Conservation (phyloP, 495 filamentous ascomycete species). For the Aspergillus campestris region DNA sequence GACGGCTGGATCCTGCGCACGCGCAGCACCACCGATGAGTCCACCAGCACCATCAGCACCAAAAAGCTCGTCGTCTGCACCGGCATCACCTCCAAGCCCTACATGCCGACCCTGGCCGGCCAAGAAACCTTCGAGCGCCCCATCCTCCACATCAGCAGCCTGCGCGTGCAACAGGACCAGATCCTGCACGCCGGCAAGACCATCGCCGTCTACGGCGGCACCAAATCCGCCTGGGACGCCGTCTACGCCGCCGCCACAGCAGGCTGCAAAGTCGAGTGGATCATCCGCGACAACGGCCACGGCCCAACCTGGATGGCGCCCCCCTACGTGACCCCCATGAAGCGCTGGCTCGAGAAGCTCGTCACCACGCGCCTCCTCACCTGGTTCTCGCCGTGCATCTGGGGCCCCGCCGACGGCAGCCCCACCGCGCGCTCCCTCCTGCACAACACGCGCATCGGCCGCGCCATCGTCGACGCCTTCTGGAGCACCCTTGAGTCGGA, state of each 20-base stretch:
- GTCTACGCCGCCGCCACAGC: slow-evolving; percentile 58
- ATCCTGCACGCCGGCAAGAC: slow-evolving; percentile 25
- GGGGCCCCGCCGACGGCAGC: slow-evolving; percentile 48
- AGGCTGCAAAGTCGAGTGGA: slow-evolving; percentile 64
- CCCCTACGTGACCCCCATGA: slow-evolving; percentile 51
- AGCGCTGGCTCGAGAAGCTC: slow-evolving; percentile 56
- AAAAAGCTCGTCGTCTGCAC: slow-evolving; percentile 62
- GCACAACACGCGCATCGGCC: slow-evolving; percentile 59
- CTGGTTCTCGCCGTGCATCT: slow-evolving; percentile 59
- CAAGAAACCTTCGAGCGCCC: slow-evolving; percentile 44
- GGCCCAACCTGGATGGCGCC: slow-evolving; percentile 67
- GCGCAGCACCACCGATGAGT: slow-evolving; percentile 4
- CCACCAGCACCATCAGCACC: slow-evolving; percentile 26
- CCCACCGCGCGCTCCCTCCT: slow-evolving; percentile 42
- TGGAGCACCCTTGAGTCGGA: slow-evolving; percentile 56
- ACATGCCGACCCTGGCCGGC: slow-evolving; percentile 43
- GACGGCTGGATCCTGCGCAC: slow-evolving; percentile 34
- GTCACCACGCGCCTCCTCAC: slow-evolving; percentile 54
- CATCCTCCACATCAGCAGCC: slow-evolving; percentile 56
- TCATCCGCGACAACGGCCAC: slow-evolving; percentile 70
- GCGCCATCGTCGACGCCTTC: slow-evolving; percentile 59
- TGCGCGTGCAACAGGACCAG: slow-evolving; percentile 32
- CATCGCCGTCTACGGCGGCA: slow-evolving; percentile 59
- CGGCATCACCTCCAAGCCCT: slow-evolving; percentile 57
- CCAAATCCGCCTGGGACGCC: slow-evolving; percentile 71